Base-by-base conservation (phyloP, 768 basidiomycete species). In the Boletus subcaerulescens region DNA sequence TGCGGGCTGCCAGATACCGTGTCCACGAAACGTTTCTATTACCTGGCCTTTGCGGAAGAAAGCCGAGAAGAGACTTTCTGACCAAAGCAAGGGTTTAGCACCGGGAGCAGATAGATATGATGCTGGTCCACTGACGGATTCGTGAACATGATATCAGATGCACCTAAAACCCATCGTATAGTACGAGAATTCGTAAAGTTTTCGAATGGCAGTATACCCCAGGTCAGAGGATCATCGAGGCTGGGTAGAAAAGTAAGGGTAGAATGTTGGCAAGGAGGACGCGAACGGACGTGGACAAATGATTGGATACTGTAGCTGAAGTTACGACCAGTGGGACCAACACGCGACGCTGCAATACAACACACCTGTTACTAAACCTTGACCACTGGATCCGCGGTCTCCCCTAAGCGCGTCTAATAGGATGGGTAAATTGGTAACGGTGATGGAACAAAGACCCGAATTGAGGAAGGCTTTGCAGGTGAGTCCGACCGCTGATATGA, bases 1-100 rank as follows among this genome's bases (percentile, higher is more conserved):
- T 14, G 95, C 90, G 22, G 83, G 80, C 65, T 98, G 95, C 69
- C 88, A 87, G 51, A 97, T 83, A 3, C 95, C 95, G 29, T 80
- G 79, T n/a, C 95, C 95, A 45, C 95, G 80, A 66, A 93, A 86
- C 0, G 93, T 97, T 71, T 98, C 93, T 52, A 97, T 77, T 20
- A 93, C 92, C 71, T 97, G 95, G 10, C 95, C 95, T 13, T 84
- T 78, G 47, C 85, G 79, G 71, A 98, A 97, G 76, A 97, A 96
- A 50, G 80, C 75, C 0, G 89, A 87, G 76, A 89, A 85, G 43
- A 91, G 60, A 70, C 92, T 94, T 69, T 68, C 77, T 80, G 68
- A 50, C 64, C 58, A 47, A 52, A 57, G 40, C 7, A 47, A 29
- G 46, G 49, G 35, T 55, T 72, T 48, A 71, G 53, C 41, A 45